Conservation (phyloP, 768 basidiomycete species). For the Termitomyces sp. region DNA sequence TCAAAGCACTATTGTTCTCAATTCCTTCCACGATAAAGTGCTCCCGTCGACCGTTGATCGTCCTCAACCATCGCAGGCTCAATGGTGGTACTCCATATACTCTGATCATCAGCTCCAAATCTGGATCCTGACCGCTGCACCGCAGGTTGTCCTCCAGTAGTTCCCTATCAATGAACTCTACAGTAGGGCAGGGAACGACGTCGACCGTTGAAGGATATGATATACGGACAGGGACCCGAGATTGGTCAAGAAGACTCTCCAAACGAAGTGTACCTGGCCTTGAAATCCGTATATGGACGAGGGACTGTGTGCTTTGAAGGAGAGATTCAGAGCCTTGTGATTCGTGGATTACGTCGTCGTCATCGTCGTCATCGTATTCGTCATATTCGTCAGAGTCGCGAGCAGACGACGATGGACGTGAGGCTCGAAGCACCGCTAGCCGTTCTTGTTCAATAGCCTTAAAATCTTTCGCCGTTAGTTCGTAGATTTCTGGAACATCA, state of each 20-base stretch:
- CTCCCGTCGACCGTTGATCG: constrained; percentile 60
- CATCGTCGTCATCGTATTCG: constrained; percentile 67
- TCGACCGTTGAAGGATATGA: constrained; percentile 55
- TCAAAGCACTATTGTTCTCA: constrained; percentile 44
- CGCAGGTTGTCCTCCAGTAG: constrained; percentile 38
- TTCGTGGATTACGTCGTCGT: constrained; percentile 36
- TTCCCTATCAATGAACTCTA: constrained; percentile 51
- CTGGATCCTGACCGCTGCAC: constrained; percentile 64
- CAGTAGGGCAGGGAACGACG: constrained; percentile 79
- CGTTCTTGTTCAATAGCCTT: constrained; percentile 60
- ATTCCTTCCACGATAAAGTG: constrained; percentile 81
- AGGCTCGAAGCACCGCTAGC: constrained; percentile 41
- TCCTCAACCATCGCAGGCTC: constrained; percentile 71
- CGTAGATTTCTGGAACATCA: constrained; percentile 42
- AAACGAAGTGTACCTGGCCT: constrained; percentile 74
- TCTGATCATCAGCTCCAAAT: constrained; percentile 52
- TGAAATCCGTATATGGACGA: constrained; percentile 65
- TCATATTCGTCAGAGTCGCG: constrained; percentile 48
- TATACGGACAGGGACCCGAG: constrained; percentile 71
- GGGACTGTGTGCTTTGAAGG: constrained; percentile 69
- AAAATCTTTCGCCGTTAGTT: constrained; percentile 58
- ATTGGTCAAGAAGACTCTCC: constrained; percentile 65
- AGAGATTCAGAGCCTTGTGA: constrained; percentile 27
- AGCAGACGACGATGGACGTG: constrained; percentile 28
- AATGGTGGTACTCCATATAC: constrained; percentile 74